A percentile compares a stretch with the other conserved stretches of the same genome.
Evolutionary conservation across 768 basidiomycete species (phyloP).

Genomic region (Cyathus striatus): DNA sequence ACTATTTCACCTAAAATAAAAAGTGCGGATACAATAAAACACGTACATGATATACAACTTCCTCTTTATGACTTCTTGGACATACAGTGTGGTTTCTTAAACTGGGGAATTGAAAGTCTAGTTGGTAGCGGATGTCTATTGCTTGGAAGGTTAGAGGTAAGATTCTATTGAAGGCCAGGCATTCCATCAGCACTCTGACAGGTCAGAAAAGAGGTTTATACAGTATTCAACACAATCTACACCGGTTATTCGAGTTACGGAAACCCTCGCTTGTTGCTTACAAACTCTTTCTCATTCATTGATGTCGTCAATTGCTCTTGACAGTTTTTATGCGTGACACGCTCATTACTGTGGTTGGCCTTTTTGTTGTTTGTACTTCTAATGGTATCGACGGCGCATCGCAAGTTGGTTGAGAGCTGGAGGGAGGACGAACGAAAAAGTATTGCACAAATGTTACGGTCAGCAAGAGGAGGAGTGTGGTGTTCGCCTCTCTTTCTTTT

Average conservation of each 20-base stretch:
- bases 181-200: too few species aligned
- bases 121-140: too few species aligned
- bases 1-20: too few species aligned
- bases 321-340: background rate
- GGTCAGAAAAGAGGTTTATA: constrained; percentile 99
- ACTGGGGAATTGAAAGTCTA: too few species aligned
- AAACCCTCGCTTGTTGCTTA: constrained; percentile 47
- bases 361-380: background rate
- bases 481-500: constrained; percentile 36
- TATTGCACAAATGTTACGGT: constrained; percentile 5
- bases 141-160: too few species aligned
- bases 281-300: constrained; percentile 9
- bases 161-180: too few species aligned
- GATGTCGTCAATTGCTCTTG: constrained; percentile 4
- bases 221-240: constrained; percentile 99
- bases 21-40: too few species aligned
- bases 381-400: constrained; percentile 3
- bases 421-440: constrained; percentile 11
- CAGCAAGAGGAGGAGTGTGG: constrained; percentile 39
- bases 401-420: constrained; percentile 3
- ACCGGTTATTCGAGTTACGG: constrained; percentile 95
- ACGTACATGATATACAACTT: too few species aligned
- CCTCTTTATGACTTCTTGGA: too few species aligned
- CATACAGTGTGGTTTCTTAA: too few species aligned
- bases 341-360: background rate